Conservation (phyloP, 2,329 filamentous ascomycete genomes). For the Westerdykella ornata region DNA sequence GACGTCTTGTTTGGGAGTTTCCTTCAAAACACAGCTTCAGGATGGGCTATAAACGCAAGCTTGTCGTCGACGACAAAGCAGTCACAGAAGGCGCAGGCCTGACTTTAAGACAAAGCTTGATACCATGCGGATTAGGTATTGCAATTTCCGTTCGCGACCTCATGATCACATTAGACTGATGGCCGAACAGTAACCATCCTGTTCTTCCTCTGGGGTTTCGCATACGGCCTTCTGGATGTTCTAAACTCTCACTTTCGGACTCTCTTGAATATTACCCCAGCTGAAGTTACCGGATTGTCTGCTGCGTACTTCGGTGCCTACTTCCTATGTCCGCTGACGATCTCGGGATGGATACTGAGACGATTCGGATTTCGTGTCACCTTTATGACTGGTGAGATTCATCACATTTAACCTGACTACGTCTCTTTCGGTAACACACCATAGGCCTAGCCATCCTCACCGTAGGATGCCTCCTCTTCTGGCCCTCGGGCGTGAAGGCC, state of each 20-base stretch:
- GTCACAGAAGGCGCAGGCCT: constrained; percentile 11
- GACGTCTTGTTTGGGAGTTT: too few relatives aligned
- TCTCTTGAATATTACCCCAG: constrained; percentile 52
- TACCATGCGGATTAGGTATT: constrained; percentile 11
- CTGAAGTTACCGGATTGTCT: constrained; percentile 58
- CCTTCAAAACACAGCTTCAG: neutral
- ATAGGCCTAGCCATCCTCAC: constrained; percentile 51
- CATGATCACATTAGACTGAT: neutral
- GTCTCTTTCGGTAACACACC: neutral
- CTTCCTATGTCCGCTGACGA: constrained; percentile 57
- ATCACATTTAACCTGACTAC: constrained; percentile 1
- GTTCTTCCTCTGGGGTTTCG: constrained; percentile 81
- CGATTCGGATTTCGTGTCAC: constrained; percentile 53
- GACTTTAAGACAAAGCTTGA: constrained; percentile 10
- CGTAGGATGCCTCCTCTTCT: constrained; percentile 53
- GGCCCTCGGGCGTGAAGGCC: constrained; percentile 53
- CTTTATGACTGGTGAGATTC: constrained; percentile 37
- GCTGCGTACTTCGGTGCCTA: constrained; percentile 64
- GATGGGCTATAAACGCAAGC: constrained; percentile 8
- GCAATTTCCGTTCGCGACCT: too few relatives aligned
- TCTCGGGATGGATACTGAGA: constrained; percentile 52
- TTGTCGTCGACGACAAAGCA: constrained; percentile 13
- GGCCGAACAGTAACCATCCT: constrained; percentile 57
- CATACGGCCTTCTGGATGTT: constrained; percentile 73
- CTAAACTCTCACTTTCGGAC: constrained; percentile 62